Base-by-base conservation (phyloP, 2,329 filamentous ascomycete genomes). In the Colletotrichum sp. region DNA sequence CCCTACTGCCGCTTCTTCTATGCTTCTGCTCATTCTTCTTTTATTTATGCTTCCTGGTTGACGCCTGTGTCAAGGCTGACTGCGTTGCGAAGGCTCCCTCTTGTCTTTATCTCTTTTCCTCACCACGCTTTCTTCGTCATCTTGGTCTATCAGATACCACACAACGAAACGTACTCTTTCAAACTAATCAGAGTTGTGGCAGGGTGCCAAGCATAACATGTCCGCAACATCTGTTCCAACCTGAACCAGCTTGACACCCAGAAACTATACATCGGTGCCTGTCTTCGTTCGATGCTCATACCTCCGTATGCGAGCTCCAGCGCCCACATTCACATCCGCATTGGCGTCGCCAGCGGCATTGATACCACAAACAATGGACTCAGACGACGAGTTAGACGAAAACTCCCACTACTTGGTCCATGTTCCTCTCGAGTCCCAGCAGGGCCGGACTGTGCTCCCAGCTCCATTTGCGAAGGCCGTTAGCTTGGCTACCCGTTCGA, bases 401-500 rank as follows among this genome's bases (percentile, higher is more conserved):
- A 26, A 52, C 52, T 75, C 75, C 6, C 71, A 71, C 24, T 63
- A 67, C 44, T 75, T 77, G 67, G 57, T 71, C 36, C 75, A 75
- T 26, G 66, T 75, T 15, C 67, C 75, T 63, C 75, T 71, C 21
- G 75, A 77, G 30, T 13, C 80, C 32, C 68, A 78, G 8, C 77
- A 80, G 8, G 82, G 84, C 30, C 81, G 84, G 66, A 92, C 91
- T 13, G 86, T 94, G 21, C 87, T 94, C 1, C 92, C 92, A 1
- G 79, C 83, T 3, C 86, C 91, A 1, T 82, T 94, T 63, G 92
- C 92, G 39, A 90, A 88, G 68, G 88, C 88, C 32, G 88, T 94
- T 71, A 93, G 91, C 78, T 84, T 93, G 60, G 90, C 91, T 13
- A 91, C 92, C 4, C 88, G 90, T 70, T 92, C 91, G 5, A 90